Percentiles rank a stretch among this genome's conserved stretches.
phyloP scores from a whole-genome alignment of 805 yeast species.

The Starmerella gropengiesseri region DNA sequence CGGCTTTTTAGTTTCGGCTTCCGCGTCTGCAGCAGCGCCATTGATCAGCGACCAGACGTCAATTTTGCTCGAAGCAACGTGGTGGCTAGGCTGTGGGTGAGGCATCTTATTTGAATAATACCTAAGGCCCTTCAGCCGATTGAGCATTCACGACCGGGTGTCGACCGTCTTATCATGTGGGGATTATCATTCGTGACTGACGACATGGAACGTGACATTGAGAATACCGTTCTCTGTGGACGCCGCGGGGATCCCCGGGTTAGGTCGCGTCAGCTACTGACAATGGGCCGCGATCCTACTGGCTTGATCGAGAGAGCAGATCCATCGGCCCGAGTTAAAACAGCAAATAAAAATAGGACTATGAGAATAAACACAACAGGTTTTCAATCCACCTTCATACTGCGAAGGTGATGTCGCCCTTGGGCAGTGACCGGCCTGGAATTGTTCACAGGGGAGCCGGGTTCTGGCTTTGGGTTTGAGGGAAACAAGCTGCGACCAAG shows the following conservation, averaged over 20 bases:
- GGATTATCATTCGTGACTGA: not conserved
- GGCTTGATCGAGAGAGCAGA: too few species aligned
- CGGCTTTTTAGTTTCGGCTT: conserved; percentile 54
- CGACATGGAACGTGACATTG: not conserved
- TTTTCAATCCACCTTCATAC: too few species aligned
- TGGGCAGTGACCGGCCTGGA: too few species aligned
- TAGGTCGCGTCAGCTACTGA: too few species aligned
- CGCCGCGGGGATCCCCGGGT: too few species aligned
- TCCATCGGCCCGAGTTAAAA: too few species aligned
- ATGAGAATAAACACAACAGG: too few species aligned
- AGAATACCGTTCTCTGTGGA: too few species aligned
- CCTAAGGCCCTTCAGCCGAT: not conserved
- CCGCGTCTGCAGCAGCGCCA: conserved; percentile 85
- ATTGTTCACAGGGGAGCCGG: not conserved
- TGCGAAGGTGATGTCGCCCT: too few species aligned
- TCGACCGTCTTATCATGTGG: conserved; percentile 2
- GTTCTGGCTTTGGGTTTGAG: not conserved
- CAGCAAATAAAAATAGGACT: too few species aligned
- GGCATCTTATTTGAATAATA: conserved; percentile 3
- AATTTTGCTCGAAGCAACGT: conserved; percentile 27
- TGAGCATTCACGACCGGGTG: too few species aligned
- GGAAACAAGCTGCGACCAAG: conserved; percentile 28
- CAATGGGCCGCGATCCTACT: too few species aligned
- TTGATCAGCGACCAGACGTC: conserved; percentile 95
- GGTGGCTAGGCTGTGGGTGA: conserved; percentile 20